Percentiles rank a stretch among this genome's conserved stretches.
Evolutionary conservation across 2,329 filamentous ascomycete genomes (phyloP).

Genomic region (Chaetomiaceae sp.): DNA sequence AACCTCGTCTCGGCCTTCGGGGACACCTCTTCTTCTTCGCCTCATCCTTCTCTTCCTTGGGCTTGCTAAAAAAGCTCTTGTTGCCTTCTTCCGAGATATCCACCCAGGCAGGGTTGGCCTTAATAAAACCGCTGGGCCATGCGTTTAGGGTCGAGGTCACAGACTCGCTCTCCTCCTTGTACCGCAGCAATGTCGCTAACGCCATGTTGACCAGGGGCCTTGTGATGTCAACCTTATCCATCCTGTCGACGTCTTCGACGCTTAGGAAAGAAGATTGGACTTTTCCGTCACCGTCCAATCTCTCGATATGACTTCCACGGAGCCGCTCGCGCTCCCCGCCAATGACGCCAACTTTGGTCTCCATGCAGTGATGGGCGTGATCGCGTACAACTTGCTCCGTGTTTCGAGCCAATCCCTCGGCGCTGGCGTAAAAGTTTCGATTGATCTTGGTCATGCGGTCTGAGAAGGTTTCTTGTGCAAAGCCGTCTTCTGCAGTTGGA

Average conservation of each 20-base stretch:
- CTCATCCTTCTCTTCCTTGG: slow-evolving; percentile 13
- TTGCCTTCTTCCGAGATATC: slow-evolving; percentile 22
- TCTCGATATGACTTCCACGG: slow-evolving; percentile 13
- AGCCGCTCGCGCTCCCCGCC: slow-evolving; percentile 34
- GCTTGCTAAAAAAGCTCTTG: slow-evolving; percentile 23
- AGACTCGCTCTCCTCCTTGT: slow-evolving; percentile 19
- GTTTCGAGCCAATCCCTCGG: slow-evolving; percentile 34
- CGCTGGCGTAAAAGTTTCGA: slow-evolving; percentile 39
- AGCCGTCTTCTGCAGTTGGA: slow-evolving; percentile 24
- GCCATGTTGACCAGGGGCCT: slow-evolving; percentile 42
- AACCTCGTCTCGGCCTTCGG: slow-evolving; percentile 14
- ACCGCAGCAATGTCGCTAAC: slow-evolving; percentile 32
- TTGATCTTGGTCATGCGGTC: slow-evolving; percentile 27
- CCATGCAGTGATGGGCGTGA: slow-evolving; percentile 28
- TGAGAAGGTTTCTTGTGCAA: slow-evolving; percentile 25
- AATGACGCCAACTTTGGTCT: slow-evolving; percentile 36
- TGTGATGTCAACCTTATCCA: slow-evolving; percentile 37
- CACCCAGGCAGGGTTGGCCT: slow-evolving; percentile 20
- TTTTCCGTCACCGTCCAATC: slow-evolving; percentile 24
- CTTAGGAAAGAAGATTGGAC: slow-evolving; percentile 29
- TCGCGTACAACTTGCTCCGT: slow-evolving; percentile 32
- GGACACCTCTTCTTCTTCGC: slow-evolving; percentile 17
- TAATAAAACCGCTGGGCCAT: slow-evolving; percentile 10
- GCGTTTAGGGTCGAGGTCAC: neutral
- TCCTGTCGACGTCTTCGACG: slow-evolving; percentile 38